These are phyloP conservation scores for Suhomyces ambrosiae DNA, from an alignment of 1,139 yeast species.

Conservation along the genomic window DNA sequence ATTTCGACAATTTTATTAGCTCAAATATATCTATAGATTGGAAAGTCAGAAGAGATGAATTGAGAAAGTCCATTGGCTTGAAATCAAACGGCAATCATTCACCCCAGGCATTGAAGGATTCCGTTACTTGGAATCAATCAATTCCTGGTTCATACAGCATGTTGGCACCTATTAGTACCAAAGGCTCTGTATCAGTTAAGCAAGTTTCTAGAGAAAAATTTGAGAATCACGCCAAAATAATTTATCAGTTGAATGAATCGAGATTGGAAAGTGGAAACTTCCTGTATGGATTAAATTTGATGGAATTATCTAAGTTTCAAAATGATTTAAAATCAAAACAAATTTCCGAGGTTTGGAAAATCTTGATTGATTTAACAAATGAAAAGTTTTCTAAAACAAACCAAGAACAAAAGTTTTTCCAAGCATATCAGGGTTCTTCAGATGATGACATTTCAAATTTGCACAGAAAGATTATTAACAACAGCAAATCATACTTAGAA, in stretches of 20 bases:
- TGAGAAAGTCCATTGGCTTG: constrained; percentile 66
- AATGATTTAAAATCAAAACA: constrained; percentile 63
- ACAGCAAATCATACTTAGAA: constrained; percentile 67
- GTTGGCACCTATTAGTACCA: constrained; percentile 34
- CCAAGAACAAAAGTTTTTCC: constrained; percentile 51
- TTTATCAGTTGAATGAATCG: constrained; percentile 69
- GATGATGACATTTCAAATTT: constrained; percentile 21
- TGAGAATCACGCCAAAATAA: constrained; percentile 71
- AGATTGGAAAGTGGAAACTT: constrained; percentile 55
- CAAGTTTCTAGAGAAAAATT: constrained; percentile 58
- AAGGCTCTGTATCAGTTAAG: constrained; percentile 25
- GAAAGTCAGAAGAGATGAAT: constrained; percentile 73
- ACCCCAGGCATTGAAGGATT: constrained; percentile 21
- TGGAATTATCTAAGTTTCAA: constrained; percentile 52
- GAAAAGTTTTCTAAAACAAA: constrained; percentile 38
- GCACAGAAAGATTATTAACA: constrained; percentile 53
- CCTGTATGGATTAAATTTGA: constrained; percentile 55
- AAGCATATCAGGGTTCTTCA: constrained; percentile 29
- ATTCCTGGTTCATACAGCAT: constrained; percentile 37
- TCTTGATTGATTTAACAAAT: constrained; percentile 47
- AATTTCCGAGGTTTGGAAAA: constrained; percentile 64
- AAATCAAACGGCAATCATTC: constrained; percentile 20
- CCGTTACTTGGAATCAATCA: constrained; percentile 41
- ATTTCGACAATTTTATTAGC: constrained; percentile 77
- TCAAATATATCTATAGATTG: constrained; percentile 80